Conservation (phyloP, 768 basidiomycete genomes). For the Leccinum variicolor region DNA sequence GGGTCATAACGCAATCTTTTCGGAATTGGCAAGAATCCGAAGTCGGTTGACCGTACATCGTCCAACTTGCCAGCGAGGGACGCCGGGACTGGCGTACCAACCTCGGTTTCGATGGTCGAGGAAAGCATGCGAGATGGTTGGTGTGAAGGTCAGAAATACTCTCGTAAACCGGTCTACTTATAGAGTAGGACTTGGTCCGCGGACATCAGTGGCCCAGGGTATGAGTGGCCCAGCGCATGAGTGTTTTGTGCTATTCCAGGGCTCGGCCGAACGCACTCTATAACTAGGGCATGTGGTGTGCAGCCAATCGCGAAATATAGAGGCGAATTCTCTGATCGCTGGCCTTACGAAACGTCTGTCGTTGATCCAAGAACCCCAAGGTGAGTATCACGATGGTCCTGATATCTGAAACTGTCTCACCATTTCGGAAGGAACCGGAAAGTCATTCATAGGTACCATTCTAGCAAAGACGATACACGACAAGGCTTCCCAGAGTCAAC, state of each 20-base stretch:
- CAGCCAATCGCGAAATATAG: background rate
- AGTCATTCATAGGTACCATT: conserved; percentile 67
- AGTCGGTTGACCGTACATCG: conserved; percentile 38
- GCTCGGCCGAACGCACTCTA: background rate
- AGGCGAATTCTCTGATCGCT: conserved; percentile 42
- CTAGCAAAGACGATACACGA: conserved; percentile 58
- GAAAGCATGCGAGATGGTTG: conserved; percentile 12
- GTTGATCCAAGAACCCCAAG: conserved; percentile 70
- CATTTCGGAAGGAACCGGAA: conserved; percentile 54
- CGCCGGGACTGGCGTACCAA: background rate
- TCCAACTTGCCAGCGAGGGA: background rate
- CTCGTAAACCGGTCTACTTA: background rate
- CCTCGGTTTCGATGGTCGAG: conserved; percentile 6
- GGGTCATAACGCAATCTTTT: conserved; percentile 50
- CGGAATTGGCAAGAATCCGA: conserved; percentile 65
- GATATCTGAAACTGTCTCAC: background rate
- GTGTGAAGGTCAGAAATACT: conserved; percentile 4
- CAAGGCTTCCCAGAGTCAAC: conserved; percentile 28
- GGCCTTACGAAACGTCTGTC: conserved; percentile 55
- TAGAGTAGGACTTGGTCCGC: background rate
- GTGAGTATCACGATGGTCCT: conserved; percentile 30
- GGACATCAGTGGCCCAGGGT: background rate
- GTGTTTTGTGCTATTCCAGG: background rate
- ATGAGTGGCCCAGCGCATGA: background rate
- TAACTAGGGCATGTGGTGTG: background rate